Evolutionary conservation across 1,284 basidiomycete genomes (phyloP).

Genomic region (Stygiomarasmius scandens): DNA sequence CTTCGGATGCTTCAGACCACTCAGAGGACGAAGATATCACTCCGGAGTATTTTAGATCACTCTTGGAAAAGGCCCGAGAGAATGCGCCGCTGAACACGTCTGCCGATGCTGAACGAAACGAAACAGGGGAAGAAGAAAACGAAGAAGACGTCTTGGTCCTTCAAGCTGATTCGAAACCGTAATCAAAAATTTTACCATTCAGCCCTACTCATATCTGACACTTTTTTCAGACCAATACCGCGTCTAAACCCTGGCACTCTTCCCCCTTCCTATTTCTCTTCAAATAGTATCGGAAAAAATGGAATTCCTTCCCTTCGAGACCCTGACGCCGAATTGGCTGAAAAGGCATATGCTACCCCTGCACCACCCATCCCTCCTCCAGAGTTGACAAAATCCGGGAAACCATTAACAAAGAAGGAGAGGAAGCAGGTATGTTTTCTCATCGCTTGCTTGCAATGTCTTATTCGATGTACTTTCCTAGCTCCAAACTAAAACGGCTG

Average conservation of each 20-base stretch:
- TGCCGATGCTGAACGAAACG: conserved; percentile 19
- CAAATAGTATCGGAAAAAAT: conserved; percentile 32
- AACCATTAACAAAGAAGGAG: conserved; percentile 67
- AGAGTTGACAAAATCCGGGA: conserved; percentile 59
- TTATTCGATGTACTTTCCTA: conserved; percentile 29
- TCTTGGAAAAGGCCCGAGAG: conserved; percentile 62
- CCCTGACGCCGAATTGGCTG: conserved; percentile 57
- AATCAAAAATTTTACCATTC: conserved; percentile 20
- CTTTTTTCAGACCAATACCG: conserved; percentile 60
- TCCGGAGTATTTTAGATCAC: conserved; percentile 62
- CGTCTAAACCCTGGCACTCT: conserved; percentile 63
- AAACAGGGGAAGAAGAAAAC: conserved; percentile 36
- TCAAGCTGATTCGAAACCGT: conserved; percentile 40
- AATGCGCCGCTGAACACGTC: conserved; percentile 42
- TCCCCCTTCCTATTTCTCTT: conserved; percentile 62
- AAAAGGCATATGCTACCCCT: conserved; percentile 48
- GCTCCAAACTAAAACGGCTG: conserved; percentile 77
- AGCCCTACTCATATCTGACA: background rate
- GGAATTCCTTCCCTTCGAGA: conserved; percentile 57
- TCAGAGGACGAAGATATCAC: conserved; percentile 51
- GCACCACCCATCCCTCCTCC: conserved; percentile 59
- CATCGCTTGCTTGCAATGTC: background rate
- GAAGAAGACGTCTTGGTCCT: conserved; percentile 54
- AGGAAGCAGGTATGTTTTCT: conserved; percentile 59
- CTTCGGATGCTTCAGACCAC: conserved; percentile 30